Evolutionary conservation across 768 basidiomycete species (phyloP).

Genomic region (Kwoniella sp.): DNA sequence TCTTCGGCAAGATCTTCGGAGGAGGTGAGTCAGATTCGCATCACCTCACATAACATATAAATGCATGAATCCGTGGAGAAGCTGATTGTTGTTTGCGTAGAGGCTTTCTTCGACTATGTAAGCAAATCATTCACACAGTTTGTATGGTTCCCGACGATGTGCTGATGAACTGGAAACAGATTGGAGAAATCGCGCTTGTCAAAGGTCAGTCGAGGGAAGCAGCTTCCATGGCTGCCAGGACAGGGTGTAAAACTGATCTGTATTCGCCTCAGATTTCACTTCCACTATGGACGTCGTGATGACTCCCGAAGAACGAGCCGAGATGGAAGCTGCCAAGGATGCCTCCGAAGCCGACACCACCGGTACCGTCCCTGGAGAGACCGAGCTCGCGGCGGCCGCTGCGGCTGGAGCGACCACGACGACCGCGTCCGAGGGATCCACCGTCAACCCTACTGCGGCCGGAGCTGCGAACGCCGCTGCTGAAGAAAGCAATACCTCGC

Average conservation of each 20-base stretch:
- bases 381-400: slow-evolving; percentile 20
- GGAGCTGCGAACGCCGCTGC: slow-evolving; percentile 20
- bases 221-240: too few relatives aligned
- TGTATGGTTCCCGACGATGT: background rate
- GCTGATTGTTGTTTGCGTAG: slow-evolving; percentile 49
- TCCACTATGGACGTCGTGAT: slow-evolving; percentile 71
- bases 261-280: slow-evolving; percentile 67
- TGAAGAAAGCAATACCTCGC: slow-evolving; percentile 28
- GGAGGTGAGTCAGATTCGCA: slow-evolving; percentile 59
- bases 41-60: background rate
- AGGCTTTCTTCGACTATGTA: slow-evolving; percentile 85
- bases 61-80: background rate
- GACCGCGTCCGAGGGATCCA: slow-evolving; percentile 25
- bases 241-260: slow-evolving; percentile 56
- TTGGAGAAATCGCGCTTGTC: slow-evolving; percentile 94
- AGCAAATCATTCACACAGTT: slow-evolving; percentile 55
- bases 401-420: slow-evolving; percentile 28
- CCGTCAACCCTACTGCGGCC: slow-evolving; percentile 31
- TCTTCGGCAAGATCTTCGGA: slow-evolving; percentile 95
- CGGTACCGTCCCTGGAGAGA: slow-evolving; percentile 36
- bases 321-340: slow-evolving; percentile 74
- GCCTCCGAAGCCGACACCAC: slow-evolving; percentile 55
- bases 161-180: slow-evolving; percentile 60
- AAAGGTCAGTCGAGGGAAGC: slow-evolving; percentile 60
- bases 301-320: slow-evolving; percentile 88